Evolutionary conservation across 1,284 basidiomycete species (phyloP).

Genomic region (Melampsora americana): DNA sequence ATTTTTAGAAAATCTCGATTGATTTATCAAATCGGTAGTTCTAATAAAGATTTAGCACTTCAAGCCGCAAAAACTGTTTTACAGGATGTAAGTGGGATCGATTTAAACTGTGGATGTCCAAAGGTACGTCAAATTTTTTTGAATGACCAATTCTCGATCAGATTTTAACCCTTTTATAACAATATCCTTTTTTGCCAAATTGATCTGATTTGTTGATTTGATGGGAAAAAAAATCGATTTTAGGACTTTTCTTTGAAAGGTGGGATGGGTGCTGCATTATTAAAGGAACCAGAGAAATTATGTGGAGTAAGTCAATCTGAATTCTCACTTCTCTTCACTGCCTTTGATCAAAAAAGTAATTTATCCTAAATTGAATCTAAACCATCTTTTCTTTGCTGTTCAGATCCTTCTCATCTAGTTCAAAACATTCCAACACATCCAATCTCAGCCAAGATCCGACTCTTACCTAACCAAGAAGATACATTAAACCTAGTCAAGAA

Average conservation of each 20-base stretch:
- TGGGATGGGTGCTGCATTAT: slow-evolving; percentile 94
- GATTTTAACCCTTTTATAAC: not conserved
- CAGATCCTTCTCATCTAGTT: slow-evolving; percentile 76
- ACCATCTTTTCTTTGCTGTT: not conserved
- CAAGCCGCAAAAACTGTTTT: slow-evolving; percentile 82
- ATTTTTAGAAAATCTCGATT: slow-evolving; percentile 48
- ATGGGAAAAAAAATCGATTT: slow-evolving; percentile 59
- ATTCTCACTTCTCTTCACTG: not conserved
- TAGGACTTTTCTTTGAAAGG: slow-evolving; percentile 92
- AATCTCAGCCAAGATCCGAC: slow-evolving; percentile 85
- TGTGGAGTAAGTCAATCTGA: slow-evolving; percentile 58
- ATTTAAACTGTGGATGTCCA: slow-evolving; percentile 75
- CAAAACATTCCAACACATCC: slow-evolving; percentile 72
- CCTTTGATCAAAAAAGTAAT: not conserved
- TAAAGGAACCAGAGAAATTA: slow-evolving; percentile 83
- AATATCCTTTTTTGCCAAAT: not conserved
- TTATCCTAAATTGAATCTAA: not conserved
- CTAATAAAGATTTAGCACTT: slow-evolving; percentile 82
- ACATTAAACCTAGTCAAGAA: slow-evolving; percentile 81
- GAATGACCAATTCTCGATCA: not conserved
- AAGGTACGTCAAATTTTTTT: slow-evolving; percentile 45
- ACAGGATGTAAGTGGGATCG: slow-evolving; percentile 87
- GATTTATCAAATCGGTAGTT: slow-evolving; percentile 76
- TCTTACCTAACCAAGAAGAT: slow-evolving; percentile 78
- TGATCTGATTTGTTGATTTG: not conserved